Conservation (phyloP, 2,329 filamentous ascomycete genomes). For the Pseudogymnoascus sp. region DNA sequence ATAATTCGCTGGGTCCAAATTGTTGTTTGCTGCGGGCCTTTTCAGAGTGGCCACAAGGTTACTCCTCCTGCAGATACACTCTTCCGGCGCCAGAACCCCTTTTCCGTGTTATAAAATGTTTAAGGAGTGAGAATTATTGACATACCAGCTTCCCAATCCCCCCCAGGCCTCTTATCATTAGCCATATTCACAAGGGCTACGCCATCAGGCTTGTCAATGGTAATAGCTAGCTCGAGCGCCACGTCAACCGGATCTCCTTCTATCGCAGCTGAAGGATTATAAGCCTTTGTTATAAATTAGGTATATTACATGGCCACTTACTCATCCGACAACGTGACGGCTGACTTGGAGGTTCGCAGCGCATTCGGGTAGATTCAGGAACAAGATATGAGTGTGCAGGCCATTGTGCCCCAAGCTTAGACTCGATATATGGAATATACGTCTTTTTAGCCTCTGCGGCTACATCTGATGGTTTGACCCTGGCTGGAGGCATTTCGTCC, state of each 20-base stretch:
- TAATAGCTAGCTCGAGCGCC: constrained; percentile 50
- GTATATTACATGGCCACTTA: background rate
- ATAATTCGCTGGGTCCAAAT: constrained; percentile 48
- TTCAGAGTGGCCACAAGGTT: constrained; percentile 63
- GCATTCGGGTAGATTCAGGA: constrained; percentile 10
- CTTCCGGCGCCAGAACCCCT: constrained; percentile 56
- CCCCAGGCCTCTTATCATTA: constrained; percentile 68
- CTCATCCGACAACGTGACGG: constrained; percentile 14
- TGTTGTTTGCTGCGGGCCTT: constrained; percentile 48
- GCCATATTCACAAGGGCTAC: constrained; percentile 67
- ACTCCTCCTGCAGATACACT: constrained; percentile 67
- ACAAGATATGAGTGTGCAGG: constrained; percentile 50
- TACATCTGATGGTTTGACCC: constrained; percentile 60
- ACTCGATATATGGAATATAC: constrained; percentile 59
- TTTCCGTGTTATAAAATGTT: constrained; percentile 21
- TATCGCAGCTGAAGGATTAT: constrained; percentile 35
- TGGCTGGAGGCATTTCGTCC: constrained; percentile 47
- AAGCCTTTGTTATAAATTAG: background rate
- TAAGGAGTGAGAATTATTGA: background rate
- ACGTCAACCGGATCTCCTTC: constrained; percentile 53
- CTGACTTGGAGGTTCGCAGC: constrained; percentile 13
- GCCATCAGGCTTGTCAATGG: constrained; percentile 29
- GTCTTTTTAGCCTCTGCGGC: constrained; percentile 65
- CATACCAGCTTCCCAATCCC: constrained; percentile 67
- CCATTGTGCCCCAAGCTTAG: constrained; percentile 48